Percentiles rank a stretch among this genome's conserved stretches.
Evolutionary conservation across 495 filamentous ascomycete genomes (phyloP).

Genomic region (Tuber aestivum): DNA sequence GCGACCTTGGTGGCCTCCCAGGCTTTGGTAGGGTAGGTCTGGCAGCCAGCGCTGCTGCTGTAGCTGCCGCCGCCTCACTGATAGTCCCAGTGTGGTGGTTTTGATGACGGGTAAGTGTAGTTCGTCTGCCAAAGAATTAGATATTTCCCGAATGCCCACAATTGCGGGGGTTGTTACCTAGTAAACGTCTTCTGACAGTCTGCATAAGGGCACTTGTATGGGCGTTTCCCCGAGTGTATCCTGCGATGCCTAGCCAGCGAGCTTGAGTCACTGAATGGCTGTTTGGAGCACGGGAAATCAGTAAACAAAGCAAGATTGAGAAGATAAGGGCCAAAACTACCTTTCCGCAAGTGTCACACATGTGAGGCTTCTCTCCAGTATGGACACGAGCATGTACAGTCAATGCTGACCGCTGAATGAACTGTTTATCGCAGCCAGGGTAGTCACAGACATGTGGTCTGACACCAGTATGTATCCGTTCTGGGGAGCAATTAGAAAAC

Average conservation of each 20-base stretch:
- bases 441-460: constrained; percentile 90
- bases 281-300: constrained; percentile 33
- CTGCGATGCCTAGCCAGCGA: constrained; percentile 88
- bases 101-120: constrained; percentile 90
- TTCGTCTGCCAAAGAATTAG: constrained; percentile 54
- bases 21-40: constrained; percentile 53
- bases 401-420: constrained; percentile 95
- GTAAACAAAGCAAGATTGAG: constrained; percentile 19
- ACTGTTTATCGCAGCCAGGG: constrained; percentile 85
- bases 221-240: constrained; percentile 91
- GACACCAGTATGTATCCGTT: constrained; percentile 89
- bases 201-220: constrained; percentile 95
- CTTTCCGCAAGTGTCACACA: constrained; percentile 96
- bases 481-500: constrained; percentile 48
- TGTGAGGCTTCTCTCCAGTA: constrained; percentile 95
- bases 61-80: constrained; percentile 85
- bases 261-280: constrained; percentile 99
- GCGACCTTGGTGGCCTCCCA: constrained; percentile 55
- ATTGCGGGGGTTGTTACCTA: constrained; percentile 23
- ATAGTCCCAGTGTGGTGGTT: constrained; percentile 94
- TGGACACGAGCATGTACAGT: constrained; percentile 94
- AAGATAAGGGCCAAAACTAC: constrained; percentile 48
- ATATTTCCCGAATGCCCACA: not conserved
- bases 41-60: constrained; percentile 71
- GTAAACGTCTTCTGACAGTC: constrained; percentile 99